Percentiles rank a stretch among this genome's conserved stretches.
Conservation (phyloP, 129 eudicot genomes). For the Helianthus tuberosus region DNA sequence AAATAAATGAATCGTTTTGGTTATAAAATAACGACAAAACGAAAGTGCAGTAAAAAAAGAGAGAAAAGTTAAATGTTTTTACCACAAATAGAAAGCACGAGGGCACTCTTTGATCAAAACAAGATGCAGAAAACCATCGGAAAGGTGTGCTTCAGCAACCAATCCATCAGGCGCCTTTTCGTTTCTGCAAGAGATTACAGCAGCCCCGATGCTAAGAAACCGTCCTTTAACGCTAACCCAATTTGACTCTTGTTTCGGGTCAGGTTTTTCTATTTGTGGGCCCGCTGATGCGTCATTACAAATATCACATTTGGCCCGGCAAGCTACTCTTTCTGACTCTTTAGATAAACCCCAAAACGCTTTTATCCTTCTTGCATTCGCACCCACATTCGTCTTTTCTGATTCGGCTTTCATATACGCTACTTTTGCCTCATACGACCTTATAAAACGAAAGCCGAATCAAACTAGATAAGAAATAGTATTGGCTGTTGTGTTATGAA, state of each 20-base stretch:
- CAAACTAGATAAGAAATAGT: background rate
- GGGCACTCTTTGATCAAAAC: slow-evolving; percentile 89
- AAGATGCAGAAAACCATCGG: slow-evolving; percentile 94
- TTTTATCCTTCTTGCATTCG: slow-evolving; percentile 38
- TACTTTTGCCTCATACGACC: slow-evolving; percentile 95
- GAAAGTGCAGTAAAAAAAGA: background rate
- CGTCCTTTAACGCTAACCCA: slow-evolving; percentile 80
- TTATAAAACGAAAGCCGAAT: slow-evolving; percentile 24
- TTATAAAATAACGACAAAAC: background rate
- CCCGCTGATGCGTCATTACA: slow-evolving; percentile 42
- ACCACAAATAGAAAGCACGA: slow-evolving; percentile 84
- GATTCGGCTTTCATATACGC: slow-evolving; percentile 70
- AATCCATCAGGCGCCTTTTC: slow-evolving; percentile 98
- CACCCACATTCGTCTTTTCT: slow-evolving; percentile 39
- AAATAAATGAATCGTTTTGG: background rate
- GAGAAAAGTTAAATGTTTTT: slow-evolving; percentile 24
- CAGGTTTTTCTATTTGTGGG: slow-evolving; percentile 26
- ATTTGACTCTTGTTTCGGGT: slow-evolving; percentile 48
- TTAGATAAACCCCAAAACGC: slow-evolving; percentile 48
- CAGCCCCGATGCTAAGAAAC: slow-evolving; percentile 93
- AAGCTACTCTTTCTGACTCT: slow-evolving; percentile 50
- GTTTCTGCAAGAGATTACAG: slow-evolving; percentile 95
- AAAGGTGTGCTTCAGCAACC: slow-evolving; percentile 97
- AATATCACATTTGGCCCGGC: slow-evolving; percentile 76
- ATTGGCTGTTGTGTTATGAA: background rate